These are phyloP conservation scores for Cardamine occulta DNA, from an alignment of 345 rosid species.

Conservation along the genomic window DNA sequence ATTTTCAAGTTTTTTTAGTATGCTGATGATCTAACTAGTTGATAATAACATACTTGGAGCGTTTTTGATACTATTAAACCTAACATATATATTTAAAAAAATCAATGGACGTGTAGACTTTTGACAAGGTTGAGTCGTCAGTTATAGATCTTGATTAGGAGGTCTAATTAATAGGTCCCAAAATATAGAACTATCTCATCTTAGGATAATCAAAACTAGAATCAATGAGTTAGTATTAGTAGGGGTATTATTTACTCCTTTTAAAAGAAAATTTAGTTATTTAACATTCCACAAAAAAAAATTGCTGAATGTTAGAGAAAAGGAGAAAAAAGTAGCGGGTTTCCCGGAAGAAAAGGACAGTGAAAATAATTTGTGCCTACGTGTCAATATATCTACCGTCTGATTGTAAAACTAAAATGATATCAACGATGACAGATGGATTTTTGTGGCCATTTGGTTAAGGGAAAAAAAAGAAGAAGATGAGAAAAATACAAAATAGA, in stretches of 20 bases:
- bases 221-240: not conserved
- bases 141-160: slow-evolving; percentile 36
- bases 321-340: slow-evolving; percentile 38
- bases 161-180: slow-evolving; percentile 32
- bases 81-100: not conserved
- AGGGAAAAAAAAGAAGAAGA: not conserved
- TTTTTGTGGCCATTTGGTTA: not conserved
- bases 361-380: slow-evolving; percentile 34
- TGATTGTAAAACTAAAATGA: slow-evolving; percentile 41
- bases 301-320: slow-evolving; percentile 3
- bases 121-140: slow-evolving; percentile 31
- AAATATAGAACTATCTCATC: slow-evolving; percentile 31
- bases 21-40: not conserved
- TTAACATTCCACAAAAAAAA: not conserved
- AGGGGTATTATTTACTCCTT: not conserved
- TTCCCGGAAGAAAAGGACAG: slow-evolving; percentile 55
- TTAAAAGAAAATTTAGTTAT: not conserved
- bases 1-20: not conserved
- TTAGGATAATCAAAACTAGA: slow-evolving; percentile 33
- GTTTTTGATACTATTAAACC: not conserved
- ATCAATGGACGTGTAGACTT: not conserved
- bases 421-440: not conserved
- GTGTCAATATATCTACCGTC: slow-evolving; percentile 35
- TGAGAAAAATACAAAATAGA: not conserved
- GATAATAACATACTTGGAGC: not conserved